Percentiles rank a stretch among this genome's conserved stretches.
Evolutionary conservation across 2,329 filamentous ascomycete species (phyloP).

Genomic region (Talaromyces atroroseus): DNA sequence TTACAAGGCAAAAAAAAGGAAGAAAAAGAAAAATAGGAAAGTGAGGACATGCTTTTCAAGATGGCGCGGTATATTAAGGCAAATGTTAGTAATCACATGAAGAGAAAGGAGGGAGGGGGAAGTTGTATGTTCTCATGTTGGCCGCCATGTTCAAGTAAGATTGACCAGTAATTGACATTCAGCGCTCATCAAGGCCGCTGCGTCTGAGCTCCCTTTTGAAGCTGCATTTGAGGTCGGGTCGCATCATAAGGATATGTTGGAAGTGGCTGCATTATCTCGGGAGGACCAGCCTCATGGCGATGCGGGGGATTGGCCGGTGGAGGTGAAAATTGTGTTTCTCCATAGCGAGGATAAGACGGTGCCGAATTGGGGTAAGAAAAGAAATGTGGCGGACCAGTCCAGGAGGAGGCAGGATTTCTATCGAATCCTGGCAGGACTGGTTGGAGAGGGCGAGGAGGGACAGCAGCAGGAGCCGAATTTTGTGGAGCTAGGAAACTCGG

Average conservation of each 20-base stretch:
- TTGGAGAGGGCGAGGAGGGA: neutral
- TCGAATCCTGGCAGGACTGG: slow-evolving; percentile 1
- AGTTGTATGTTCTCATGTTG: neutral
- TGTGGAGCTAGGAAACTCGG: slow-evolving; percentile 3
- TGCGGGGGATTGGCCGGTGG: neutral
- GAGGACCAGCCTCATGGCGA: neutral
- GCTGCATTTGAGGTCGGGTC: neutral
- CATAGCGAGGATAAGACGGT: neutral
- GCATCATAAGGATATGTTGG: slow-evolving; percentile 7
- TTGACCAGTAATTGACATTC: neutral
- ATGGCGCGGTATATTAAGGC: neutral
- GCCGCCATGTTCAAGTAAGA: neutral
- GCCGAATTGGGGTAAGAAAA: neutral
- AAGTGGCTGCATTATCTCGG: neutral
- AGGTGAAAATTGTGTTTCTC: neutral
- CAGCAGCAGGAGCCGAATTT: neutral
- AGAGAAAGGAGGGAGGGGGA: neutral
- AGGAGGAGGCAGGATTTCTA: slow-evolving; percentile 3
- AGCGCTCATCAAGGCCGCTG: neutral
- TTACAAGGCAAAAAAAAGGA: neutral
- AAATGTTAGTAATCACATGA: neutral
- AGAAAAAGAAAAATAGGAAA: neutral
- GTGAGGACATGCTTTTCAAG: neutral
- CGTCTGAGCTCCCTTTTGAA: slow-evolving; percentile 3
- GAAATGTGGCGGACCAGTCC: neutral